Evolutionary conservation across 169 alveolate species (phyloP).

Genomic region (Plasmodium inui): DNA sequence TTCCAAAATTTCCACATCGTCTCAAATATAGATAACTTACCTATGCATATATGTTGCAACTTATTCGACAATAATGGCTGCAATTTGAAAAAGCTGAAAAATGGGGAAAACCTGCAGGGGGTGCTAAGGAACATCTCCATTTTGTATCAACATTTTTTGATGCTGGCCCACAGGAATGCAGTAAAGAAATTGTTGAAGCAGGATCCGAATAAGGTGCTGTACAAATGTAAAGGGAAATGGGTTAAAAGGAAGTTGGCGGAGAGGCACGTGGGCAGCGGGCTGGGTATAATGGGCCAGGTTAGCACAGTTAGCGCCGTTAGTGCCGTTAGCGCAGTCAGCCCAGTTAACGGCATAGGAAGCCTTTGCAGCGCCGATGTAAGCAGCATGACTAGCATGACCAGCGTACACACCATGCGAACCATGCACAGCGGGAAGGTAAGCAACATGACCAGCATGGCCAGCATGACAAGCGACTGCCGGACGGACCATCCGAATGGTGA

Average conservation of each 20-base stretch:
- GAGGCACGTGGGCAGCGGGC: background rate
- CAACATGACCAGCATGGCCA: background rate
- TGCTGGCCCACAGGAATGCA: conserved; percentile 61
- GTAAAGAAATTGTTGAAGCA: conserved; percentile 51
- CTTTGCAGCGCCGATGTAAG: background rate
- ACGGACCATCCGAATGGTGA: background rate
- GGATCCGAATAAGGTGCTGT: conserved; percentile 33
- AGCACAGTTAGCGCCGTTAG: too few species aligned
- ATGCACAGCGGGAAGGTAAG: background rate
- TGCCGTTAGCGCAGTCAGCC: too few species aligned
- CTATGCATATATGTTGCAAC: conserved; percentile 57
- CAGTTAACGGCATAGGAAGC: background rate
- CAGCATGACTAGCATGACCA: background rate
- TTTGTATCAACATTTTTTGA: conserved; percentile 51
- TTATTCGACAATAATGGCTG: background rate
- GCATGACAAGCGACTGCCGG: background rate
- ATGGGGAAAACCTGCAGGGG: conserved; percentile 1
- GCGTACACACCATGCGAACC: background rate
- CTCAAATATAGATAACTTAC: conserved; percentile 42
- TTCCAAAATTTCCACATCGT: conserved; percentile 60
- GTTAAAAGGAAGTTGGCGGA: conserved; percentile 18
- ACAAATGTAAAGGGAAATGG: conserved; percentile 59
- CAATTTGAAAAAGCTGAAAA: conserved; percentile 32
- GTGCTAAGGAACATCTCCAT: conserved; percentile 24
- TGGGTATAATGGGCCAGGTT: background rate